These are phyloP conservation scores for Inosperma sp. DNA, from an alignment of 768 basidiomycete species.

Conservation along the genomic window DNA sequence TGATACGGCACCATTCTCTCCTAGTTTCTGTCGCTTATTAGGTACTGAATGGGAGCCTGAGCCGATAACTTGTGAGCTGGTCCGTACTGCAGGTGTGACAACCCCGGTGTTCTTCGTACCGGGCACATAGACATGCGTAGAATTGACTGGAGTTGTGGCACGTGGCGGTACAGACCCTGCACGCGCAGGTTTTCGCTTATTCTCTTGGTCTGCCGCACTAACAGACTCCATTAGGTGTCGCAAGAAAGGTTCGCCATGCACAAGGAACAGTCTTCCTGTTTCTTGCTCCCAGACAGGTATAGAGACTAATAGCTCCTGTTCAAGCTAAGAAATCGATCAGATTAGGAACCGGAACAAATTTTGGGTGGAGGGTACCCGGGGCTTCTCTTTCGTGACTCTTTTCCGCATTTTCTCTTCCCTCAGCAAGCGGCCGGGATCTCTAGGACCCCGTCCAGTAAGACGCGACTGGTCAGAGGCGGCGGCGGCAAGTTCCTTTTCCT, in stretches of 20 bases:
- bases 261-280: constrained; percentile 69
- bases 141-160: constrained; percentile 48
- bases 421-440: constrained; percentile 81
- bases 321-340: constrained; percentile 51
- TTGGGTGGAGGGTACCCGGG: constrained; percentile 56
- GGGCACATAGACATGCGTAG: constrained; percentile 34
- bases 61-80: constrained; percentile 40
- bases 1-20: constrained; percentile 30
- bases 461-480: constrained; percentile 79
- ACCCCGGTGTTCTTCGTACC: constrained; percentile 37
- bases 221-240: constrained; percentile 71
- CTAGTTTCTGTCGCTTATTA: constrained; percentile 59
- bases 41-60: constrained; percentile 43
- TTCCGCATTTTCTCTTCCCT: constrained; percentile 98
- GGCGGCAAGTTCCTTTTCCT: constrained; percentile 82
- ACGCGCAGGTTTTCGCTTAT: constrained; percentile 52
- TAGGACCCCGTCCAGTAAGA: constrained; percentile 71
- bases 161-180: constrained; percentile 59
- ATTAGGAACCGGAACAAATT: background rate
- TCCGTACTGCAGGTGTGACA: constrained; percentile 62
- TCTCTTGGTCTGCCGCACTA: constrained; percentile 75
- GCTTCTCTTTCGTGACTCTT: constrained; percentile 87
- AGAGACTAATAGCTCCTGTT: constrained; percentile 73
- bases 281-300: constrained; percentile 87
- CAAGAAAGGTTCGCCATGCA: constrained; percentile 79